Percentiles rank a stretch among this genome's conserved stretches.
phyloP scores from a whole-genome alignment of 805 yeast genomes.

The Tetrapisispora fleetii region DNA sequence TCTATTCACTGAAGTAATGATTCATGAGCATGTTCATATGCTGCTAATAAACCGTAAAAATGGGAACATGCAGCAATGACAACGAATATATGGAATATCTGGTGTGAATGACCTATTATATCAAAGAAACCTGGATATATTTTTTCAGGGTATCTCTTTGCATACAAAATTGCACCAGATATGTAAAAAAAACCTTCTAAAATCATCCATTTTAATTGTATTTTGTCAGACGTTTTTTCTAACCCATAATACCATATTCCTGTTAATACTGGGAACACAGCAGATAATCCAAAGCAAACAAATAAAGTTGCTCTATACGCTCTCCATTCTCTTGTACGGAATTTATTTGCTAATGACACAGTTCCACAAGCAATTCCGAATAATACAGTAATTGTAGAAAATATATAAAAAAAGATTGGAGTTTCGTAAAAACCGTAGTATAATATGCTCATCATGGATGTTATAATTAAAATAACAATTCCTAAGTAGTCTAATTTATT shows the following conservation, averaged over 20 bases:
- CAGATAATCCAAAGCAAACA: constrained; percentile 70
- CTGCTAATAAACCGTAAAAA: constrained; percentile 47
- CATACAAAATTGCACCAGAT: constrained; percentile 71
- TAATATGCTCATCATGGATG: constrained; percentile 47
- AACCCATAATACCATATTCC: constrained; percentile 45
- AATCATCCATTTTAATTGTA: constrained; percentile 52
- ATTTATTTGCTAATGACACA: constrained; percentile 54
- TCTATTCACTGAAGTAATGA: constrained; percentile 1
- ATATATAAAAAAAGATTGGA: constrained; percentile 28
- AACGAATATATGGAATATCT: constrained; percentile 69
- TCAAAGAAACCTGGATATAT: constrained; percentile 55
- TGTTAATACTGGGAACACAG: constrained; percentile 54
- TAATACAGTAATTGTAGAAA: constrained; percentile 36
- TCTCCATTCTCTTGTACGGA: constrained; percentile 64
- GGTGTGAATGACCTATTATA: constrained; percentile 73
- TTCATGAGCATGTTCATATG: constrained; percentile 44
- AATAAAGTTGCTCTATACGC: constrained; percentile 71
- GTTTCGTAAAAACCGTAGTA: constrained; percentile 42
- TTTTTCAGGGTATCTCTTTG: constrained; percentile 69
- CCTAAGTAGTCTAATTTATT: constrained; percentile 71
- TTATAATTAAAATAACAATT: constrained; percentile 53
- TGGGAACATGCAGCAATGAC: constrained; percentile 72
- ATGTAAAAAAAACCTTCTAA: constrained; percentile 70
- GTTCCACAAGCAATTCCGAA: constrained; percentile 56
- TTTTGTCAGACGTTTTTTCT: constrained; percentile 37